Percentiles rank a stretch among this genome's conserved stretches.
Evolutionary conservation across 257 asterid genomes (phyloP).

Genomic region (Solanum tarijense): DNA sequence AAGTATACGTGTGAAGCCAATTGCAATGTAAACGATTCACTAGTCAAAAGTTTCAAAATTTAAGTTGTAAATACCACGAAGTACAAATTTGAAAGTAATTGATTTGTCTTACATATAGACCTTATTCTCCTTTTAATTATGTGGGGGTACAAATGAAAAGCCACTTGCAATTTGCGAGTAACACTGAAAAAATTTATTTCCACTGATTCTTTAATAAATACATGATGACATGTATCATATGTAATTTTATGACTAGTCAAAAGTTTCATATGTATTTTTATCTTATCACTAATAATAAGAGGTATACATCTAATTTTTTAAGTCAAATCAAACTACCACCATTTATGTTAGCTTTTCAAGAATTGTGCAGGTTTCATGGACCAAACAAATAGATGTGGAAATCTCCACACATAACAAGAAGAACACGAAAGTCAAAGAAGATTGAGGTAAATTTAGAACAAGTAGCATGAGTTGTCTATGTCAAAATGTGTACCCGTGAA

Average conservation of each 20-base stretch:
- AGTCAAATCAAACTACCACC: no score
- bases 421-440: neutral
- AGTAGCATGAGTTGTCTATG: neutral
- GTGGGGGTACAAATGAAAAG: neutral
- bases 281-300: no score
- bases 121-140: neutral
- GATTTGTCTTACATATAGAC: neutral
- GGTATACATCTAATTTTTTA: neutral
- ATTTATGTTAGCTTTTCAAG: no score
- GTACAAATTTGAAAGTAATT: neutral
- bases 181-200: neutral
- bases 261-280: no score
- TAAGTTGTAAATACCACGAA: neutral
- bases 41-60: neutral
- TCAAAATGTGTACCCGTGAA: neutral
- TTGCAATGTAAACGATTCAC: neutral
- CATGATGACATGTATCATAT: no score
- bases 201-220: no score
- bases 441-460: neutral
- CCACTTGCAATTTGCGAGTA: neutral
- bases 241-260: no score
- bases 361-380: neutral
- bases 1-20: neutral
- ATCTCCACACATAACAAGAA: neutral
- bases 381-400: neutral